Evolutionary conservation across 306 rosid species (phyloP).

Genomic region (cucumber (Cucumis sativus)): DNA sequence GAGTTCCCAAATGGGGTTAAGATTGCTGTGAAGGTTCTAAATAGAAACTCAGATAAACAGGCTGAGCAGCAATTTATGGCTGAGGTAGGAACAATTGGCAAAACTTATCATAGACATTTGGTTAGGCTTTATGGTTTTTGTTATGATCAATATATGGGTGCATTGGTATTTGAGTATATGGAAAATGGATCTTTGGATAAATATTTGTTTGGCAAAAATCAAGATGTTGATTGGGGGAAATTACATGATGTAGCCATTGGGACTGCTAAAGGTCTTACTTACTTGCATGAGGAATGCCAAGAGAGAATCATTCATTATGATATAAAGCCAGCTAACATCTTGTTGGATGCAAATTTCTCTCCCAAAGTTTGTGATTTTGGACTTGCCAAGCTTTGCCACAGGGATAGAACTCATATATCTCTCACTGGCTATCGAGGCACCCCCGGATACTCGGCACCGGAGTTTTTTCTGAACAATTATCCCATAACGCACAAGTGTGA

Average conservation of each 20-base stretch:
- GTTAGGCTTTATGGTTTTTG: conserved; percentile 33
- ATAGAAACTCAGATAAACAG: conserved; percentile 13
- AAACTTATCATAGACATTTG: conserved; percentile 29
- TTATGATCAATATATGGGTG: conserved; percentile 21
- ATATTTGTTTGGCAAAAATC: conserved; percentile 17
- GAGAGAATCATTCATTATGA: conserved; percentile 43
- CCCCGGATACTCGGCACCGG: conserved; percentile 44
- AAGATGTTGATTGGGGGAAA: conserved; percentile 15
- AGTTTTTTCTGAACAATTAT: conserved; percentile 32
- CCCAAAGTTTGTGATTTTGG: conserved; percentile 49
- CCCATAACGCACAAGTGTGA: conserved; percentile 7
- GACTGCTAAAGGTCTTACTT: conserved; percentile 35
- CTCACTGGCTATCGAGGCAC: conserved; percentile 42
- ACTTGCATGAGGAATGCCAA: conserved; percentile 35
- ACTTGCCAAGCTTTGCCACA: conserved; percentile 27
- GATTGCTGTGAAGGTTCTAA: conserved; percentile 34
- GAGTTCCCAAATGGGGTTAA: conserved; percentile 18
- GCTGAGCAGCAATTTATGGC: conserved; percentile 31
- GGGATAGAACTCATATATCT: conserved; percentile 25
- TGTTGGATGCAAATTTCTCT: conserved; percentile 21
- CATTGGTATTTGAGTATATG: conserved; percentile 39
- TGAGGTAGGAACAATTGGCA: conserved; percentile 20
- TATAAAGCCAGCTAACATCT: conserved; percentile 42
- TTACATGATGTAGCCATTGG: conserved; percentile 36
- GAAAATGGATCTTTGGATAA: conserved; percentile 36